Evolutionary conservation across 164 flowering plant species (phyloP), one percentile per base, ranked within the genome.

Genomic region (Sedum album): DNA sequence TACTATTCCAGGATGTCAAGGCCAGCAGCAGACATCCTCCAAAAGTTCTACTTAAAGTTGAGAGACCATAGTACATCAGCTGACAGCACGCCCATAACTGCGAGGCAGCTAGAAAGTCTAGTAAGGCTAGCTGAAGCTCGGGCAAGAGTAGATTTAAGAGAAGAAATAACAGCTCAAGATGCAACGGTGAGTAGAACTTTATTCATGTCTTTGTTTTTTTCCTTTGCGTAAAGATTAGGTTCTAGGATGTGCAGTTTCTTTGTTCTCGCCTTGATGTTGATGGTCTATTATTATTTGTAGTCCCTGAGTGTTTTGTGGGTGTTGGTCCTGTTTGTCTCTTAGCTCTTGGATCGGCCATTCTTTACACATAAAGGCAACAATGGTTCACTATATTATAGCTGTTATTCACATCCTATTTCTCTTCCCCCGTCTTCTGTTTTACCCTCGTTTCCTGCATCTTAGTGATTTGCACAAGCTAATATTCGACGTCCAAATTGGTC

Each of bases 41-140:
- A 89, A 79, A 86, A 92, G 76, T 95, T 95, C 71, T 92, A 90
- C 77, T 82, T 95, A 44, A 71, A 65, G 68, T 75, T 95, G 63
- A 81, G 99, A 79, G 93, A 89, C 77, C 91, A 73, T 71, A 86
- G 77, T 76, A 92, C 88, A 49, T 83, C 97, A 31, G 94, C 90
- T 65, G 98, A 95, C 82, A 75, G 97, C 55, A 95, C 96, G 69
- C 99, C 99, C 55, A 92, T 92, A 80, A 95, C 99, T 53, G 99
- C 97, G 39, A 84, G 99, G 79, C 99, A 95, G 72, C 86, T 92
- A 48, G 97, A 95, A 75, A 95, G 99, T 78, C 75, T 95, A 68
- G 96, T 95, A 57, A 82, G 99, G 81, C 82, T 95, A 65, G 98
- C 93, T 67, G 86, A 90, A 83, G 99, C 99, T 77, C 88, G 99